Evolutionary conservation across 768 basidiomycete species (phyloP), one percentile per base, ranked within the genome.

Genomic region (Solioccasus polychromus): DNA sequence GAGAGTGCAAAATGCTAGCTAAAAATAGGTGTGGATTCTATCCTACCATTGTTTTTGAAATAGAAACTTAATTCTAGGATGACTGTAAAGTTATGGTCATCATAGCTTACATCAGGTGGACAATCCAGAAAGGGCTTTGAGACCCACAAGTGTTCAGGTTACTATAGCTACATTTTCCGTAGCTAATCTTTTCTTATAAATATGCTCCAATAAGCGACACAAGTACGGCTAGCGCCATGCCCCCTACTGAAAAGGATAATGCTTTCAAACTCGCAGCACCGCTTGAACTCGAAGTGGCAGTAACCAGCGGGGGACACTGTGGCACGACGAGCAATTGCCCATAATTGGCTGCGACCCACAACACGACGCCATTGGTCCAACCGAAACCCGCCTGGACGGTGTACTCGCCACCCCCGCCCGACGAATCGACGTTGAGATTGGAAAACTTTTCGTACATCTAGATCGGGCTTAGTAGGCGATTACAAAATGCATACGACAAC

Each of bases 371-470:
- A 55, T 92, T 92, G 32, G 88, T 91, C 90, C 91, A 93, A 15
- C 90, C 88, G 58, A 92, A 92, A 18, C 89, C 88, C 12, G 78
- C 81, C 67, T 92, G 88, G 4, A 93, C 92, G 3, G 82, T 86
- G 55, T 96, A 95, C 71, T 93, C 91, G 20, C 91, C 91, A 7
- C 89, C 91, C 11, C 70, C 69, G 5, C 90, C 91, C 3, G 86
- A 83, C 3, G 82, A 84, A 64, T 89, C 84, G 25, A 92, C 75
- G 46, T 95, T 83, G 9, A 80, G 61, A 32, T 76, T 78, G 3
- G 88, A 91, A 69, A 92, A 92, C 65, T 92, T 90, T 64, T 92
- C 90, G 51, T 82, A 92, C 87, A 92, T 91, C 83, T 91, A 53
- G 35, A 34, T 20, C 10, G 1, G 25, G 36, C 8, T 7, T 19